A percentile compares a stretch with the other conserved stretches of the same genome.
Conservation (phyloP, 176 grass and related monocot genomes). For the Ensete ventricosum region DNA sequence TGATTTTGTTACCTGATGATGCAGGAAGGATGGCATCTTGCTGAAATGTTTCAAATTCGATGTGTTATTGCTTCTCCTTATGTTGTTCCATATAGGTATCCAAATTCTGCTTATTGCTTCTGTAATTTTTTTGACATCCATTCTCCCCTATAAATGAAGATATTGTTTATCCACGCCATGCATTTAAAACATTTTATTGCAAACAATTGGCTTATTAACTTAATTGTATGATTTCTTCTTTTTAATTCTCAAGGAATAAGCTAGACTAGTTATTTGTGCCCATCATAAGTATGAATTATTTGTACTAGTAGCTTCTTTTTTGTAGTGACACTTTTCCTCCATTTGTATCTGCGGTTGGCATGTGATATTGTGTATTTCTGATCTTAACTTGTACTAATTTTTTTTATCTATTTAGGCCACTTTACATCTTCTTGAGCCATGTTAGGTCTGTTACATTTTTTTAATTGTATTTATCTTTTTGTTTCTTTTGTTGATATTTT, state of each 20-base stretch:
- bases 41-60: slow-evolving; percentile 71
- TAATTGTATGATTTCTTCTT: neutral
- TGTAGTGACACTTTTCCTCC: too few species aligned
- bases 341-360: too few species aligned
- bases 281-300: neutral
- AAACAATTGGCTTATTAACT: neutral
- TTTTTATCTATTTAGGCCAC: neutral
- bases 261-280: neutral
- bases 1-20: slow-evolving; percentile 14
- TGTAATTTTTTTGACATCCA: neutral
- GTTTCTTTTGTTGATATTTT: neutral
- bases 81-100: slow-evolving; percentile 86
- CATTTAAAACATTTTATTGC: neutral
- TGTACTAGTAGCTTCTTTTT: neutral
- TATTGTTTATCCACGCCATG: neutral
- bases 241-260: neutral
- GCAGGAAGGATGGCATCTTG: slow-evolving; percentile 97
- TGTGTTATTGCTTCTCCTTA: slow-evolving; percentile 78
- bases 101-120: neutral
- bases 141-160: neutral
- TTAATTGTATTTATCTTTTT: neutral
- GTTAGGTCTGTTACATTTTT: neutral
- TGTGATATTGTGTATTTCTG: neutral
- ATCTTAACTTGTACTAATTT: too few species aligned
- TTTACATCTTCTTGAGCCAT: neutral